Evolutionary conservation across 352 stramenopile species (phyloP).

Genomic region (Phytophthora agathidicida): DNA sequence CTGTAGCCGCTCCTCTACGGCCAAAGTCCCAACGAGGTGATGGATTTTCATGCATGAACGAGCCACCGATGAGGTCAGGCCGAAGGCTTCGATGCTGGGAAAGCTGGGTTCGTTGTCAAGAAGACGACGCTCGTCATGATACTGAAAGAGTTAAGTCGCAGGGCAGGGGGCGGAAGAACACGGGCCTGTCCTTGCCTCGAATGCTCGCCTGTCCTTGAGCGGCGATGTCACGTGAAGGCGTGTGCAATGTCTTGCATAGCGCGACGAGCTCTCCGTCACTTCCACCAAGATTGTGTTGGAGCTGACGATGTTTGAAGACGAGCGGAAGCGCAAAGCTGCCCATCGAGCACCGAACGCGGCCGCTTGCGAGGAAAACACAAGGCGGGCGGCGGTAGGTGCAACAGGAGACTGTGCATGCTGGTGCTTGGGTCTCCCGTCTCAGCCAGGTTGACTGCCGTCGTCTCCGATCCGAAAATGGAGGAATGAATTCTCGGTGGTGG

Average conservation of each 20-base stretch:
- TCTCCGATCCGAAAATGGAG: too few relatives aligned
- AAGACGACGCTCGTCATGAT: not conserved
- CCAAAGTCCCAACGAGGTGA: too few relatives aligned
- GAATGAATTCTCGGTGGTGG: too few relatives aligned
- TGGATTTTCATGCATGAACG: slow-evolving; percentile 9
- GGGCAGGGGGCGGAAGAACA: slow-evolving; percentile 6
- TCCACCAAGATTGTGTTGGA: too few relatives aligned
- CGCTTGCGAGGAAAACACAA: slow-evolving; percentile 10
- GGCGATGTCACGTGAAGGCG: not conserved
- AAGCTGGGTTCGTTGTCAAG: too few relatives aligned
- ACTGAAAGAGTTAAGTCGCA: slow-evolving; percentile 6
- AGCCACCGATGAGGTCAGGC: not conserved
- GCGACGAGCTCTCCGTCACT: too few relatives aligned
- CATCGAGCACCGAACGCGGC: slow-evolving; percentile 5
- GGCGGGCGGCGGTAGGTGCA: slow-evolving; percentile 1
- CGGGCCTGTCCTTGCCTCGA: slow-evolving; percentile 7
- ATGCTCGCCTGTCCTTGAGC: slow-evolving; percentile 7
- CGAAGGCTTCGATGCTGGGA: too few relatives aligned
- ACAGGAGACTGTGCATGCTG: not conserved
- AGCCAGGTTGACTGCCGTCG: too few relatives aligned
- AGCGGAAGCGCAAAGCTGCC: too few relatives aligned
- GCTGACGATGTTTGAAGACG: too few relatives aligned
- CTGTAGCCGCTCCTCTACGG: slow-evolving; percentile 9
- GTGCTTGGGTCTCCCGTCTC: too few relatives aligned
- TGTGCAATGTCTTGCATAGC: too few relatives aligned